Base-by-base conservation (phyloP, 768 basidiomycete genomes). In the Mycena epipterygia region DNA sequence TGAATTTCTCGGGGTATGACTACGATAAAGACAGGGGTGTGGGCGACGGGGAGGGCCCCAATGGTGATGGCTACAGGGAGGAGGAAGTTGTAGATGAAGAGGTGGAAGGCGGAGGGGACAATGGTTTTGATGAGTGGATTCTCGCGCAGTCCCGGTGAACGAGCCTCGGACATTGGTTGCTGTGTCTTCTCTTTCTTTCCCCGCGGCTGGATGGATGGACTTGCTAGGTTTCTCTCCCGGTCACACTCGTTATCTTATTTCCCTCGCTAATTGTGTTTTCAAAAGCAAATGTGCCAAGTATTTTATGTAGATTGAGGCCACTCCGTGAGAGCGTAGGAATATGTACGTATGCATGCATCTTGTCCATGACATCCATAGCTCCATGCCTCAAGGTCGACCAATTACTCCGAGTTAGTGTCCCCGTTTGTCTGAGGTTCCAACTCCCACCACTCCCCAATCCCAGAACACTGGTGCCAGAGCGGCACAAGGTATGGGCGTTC, bases 1-100 rank as follows among this genome's bases (percentile, higher is more conserved):
- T 90, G 89, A 88, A 83, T 71, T 89, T 91, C 69, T 87, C 90
- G 66, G 89, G 89, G 17, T 86, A 90, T 73, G 84, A 83, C 60
- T 90, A 90, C 74, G 80, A 82, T 66, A 87, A 79, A 52, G 76
- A 84, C 5, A 91, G 91, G 73, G 23, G 17, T 17, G 17, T 89
- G 89, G 58, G 86, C 84, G 72, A 89, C 86, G 79, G 93, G 91
- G 37, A 93, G 83, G 49, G 78, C 73, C 73, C 93, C 76, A 71
- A 93, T 78, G 25, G 81, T 80, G 41, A 75, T 17, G 48, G 89
- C 78, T 73, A 73, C 39, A 32, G 56, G 44, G 67, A 58, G 53
- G 53, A 64, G 23, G 69, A 61, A 19, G 37, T 58, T 25, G 21
- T 37, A 7, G 63, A 56, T 6, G 71, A 48, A 27, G 51, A 39